Evolutionary conservation across 257 asterid genomes (phyloP), one percentile per base, ranked within the genome.

Genomic region (Fraxinus americana): DNA sequence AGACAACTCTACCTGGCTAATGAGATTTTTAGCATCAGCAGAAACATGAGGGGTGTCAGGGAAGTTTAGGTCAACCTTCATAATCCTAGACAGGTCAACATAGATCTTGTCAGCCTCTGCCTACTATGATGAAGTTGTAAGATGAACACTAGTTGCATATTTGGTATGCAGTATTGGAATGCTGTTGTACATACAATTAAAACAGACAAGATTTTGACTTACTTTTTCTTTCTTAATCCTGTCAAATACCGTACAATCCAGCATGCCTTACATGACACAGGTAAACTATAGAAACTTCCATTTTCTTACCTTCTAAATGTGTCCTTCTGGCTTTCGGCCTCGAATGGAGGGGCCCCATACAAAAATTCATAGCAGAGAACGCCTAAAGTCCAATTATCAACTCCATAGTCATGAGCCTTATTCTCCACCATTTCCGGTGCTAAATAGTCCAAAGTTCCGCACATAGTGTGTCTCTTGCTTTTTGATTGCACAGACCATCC

Each of bases 391-490:
- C 97, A 95, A 77, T 95, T 93, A 85, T 93, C 99, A 34, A 95
- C 98, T 76, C 96, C 88, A 80, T 90, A 88, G 78, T 93, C 98
- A 69, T 95, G 97, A 50, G 92, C 94, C 82, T 90, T 93, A 81
- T 92, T 89, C 82, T 91, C 97, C 86, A 95, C 97, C 99, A 95
- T 91, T 84, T 95, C 99, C 59, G 98, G 98, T 80, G 99, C 97
- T 83, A 95, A 77, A 83, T 95, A 95, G 87, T 95, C 99, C 84
- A 95, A 59, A 61, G 98, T 93, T 82, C 97, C 99, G 75, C 98
- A 92, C 97, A 95, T 93, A 3, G 99, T 95, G 76, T 82, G 92
- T 54, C 99, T 89, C 86, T 95, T 95, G 89, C 75, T 83, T 73
- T 74, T 84, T 66, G 99, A 95, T 82, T 93, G 98, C 34, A 95